Percentiles rank a stretch among this genome's conserved stretches.
These are phyloP conservation scores for Salvia sclarea DNA, from an alignment of 305 asterid genomes.

Conservation along the genomic window DNA sequence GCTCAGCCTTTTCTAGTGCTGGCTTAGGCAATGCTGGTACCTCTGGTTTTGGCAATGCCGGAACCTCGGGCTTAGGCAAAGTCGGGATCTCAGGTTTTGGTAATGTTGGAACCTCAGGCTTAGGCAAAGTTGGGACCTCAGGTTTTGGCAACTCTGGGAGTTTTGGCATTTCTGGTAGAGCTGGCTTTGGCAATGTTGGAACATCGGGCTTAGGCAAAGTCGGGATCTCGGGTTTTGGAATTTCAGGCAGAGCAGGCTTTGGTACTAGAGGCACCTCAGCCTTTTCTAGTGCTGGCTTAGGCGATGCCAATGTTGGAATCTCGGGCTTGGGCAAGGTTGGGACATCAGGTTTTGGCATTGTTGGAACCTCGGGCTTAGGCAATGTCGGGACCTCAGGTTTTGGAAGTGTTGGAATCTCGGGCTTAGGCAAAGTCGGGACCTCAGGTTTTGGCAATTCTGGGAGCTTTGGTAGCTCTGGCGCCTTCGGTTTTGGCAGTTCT, in stretches of 20 bases:
- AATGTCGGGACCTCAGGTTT: not conserved
- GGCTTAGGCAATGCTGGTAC: slow-evolving; percentile 25
- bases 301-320: not conserved
- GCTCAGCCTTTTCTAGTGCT: not conserved
- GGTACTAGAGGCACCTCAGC: not conserved
- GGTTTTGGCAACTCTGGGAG: slow-evolving; percentile 19
- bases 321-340: slow-evolving; percentile 22
- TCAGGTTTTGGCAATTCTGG: too few relatives aligned
- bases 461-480: too few relatives aligned
- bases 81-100: too few relatives aligned
- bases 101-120: not conserved
- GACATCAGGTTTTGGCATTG: not conserved
- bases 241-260: not conserved
- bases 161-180: not conserved
- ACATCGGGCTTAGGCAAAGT: not conserved
- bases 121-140: slow-evolving; percentile 1
- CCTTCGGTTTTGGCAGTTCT: too few relatives aligned
- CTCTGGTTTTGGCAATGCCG: too few relatives aligned
- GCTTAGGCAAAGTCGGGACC: slow-evolving; percentile 14
- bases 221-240: not conserved
- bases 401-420: not conserved
- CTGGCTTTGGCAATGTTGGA: not conserved
- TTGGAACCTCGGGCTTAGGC: not conserved
- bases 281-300: not conserved
- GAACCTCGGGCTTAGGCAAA: too few relatives aligned